Base-by-base conservation (phyloP, 2,329 filamentous ascomycete genomes). In the Diaporthe destruens region DNA sequence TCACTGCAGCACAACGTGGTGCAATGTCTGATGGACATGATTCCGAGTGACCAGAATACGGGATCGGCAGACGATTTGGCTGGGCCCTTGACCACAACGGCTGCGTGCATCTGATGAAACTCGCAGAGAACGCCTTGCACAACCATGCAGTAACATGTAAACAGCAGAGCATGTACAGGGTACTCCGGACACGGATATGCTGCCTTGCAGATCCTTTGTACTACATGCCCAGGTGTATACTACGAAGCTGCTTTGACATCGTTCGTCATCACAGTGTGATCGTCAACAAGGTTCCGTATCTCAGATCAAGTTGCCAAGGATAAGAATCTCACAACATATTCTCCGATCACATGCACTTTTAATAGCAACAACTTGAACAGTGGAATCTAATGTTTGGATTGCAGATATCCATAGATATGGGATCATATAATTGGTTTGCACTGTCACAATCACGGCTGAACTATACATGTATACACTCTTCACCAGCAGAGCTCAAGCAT, bases 191-290 rank as follows among this genome's bases (percentile, higher is more conserved):
- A 16, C 3, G 20, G n/a, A 36, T n/a, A 57, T 23, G 20, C 32
- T 57, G 54, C 18, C 18, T 36, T 36, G 4, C 5, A 8, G 4
- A 36, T 12, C 8, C 29, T 36, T 20, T 8, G 29, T 49, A 3
- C n/a, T n/a, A n/a, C n/a, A n/a, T n/a, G n/a, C n/a, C n/a, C n/a
- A n/a, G n/a, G n/a, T n/a, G n/a, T n/a, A n/a, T n/a, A 36, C 34
- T 42, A 42, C 32, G 9, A 25, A 39, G n/a, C 47, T 25, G 47
- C 47, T 53, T 25, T 23, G 32, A 66, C 39, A 29, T 23, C 47
- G n/a, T 53, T 23, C 47, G n/a, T 53, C 32, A 32, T 39, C n/a
- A 39, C 32, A n/a, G 61, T 53, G 39, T 53, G 61, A 66, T 66
- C 29, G n/a, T n/a, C 47, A 9, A 8, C 32, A 53, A 53, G 29